Percentiles rank a stretch among this genome's conserved stretches.
Evolutionary conservation across 495 filamentous ascomycete species (phyloP).

Genomic region (Hypoxylon crocopeplum): DNA sequence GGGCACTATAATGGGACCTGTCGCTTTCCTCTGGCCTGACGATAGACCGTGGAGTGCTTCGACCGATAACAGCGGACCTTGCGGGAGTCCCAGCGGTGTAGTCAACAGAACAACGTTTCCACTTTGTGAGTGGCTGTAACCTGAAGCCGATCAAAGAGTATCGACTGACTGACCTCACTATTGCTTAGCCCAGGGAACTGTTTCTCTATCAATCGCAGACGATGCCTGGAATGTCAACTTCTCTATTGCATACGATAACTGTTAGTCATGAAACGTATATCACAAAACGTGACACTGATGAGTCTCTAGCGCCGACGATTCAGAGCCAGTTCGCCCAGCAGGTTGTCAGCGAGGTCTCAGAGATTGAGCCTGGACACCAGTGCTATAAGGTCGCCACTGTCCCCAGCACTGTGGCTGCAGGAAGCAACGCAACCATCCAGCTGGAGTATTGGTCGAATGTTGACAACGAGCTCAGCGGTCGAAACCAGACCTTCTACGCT

Average conservation of each 20-base stretch:
- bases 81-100: constrained; percentile 50
- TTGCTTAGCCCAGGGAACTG: constrained; percentile 37
- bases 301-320: constrained; percentile 43
- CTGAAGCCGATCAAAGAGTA: not conserved
- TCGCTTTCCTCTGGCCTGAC: constrained; percentile 60
- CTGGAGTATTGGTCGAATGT: constrained; percentile 55
- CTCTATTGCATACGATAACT: constrained; percentile 52
- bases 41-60: constrained; percentile 54
- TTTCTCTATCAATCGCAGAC: constrained; percentile 47
- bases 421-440: constrained; percentile 60
- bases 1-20: constrained; percentile 55
- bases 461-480: constrained; percentile 43
- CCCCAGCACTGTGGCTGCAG: constrained; percentile 43
- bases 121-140: constrained; percentile 27
- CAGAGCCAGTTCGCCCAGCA: constrained; percentile 52
- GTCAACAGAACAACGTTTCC: constrained; percentile 55
- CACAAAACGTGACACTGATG: not conserved
- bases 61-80: constrained; percentile 56
- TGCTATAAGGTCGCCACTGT: constrained; percentile 57
- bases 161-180: constrained; percentile 8
- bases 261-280: constrained; percentile 35
- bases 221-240: constrained; percentile 58
- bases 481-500: constrained; percentile 58
- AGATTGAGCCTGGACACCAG: constrained; percentile 54
- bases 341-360: constrained; percentile 48